Base-by-base conservation (phyloP, 2,329 filamentous ascomycete species). In the Alternaria rosae region DNA sequence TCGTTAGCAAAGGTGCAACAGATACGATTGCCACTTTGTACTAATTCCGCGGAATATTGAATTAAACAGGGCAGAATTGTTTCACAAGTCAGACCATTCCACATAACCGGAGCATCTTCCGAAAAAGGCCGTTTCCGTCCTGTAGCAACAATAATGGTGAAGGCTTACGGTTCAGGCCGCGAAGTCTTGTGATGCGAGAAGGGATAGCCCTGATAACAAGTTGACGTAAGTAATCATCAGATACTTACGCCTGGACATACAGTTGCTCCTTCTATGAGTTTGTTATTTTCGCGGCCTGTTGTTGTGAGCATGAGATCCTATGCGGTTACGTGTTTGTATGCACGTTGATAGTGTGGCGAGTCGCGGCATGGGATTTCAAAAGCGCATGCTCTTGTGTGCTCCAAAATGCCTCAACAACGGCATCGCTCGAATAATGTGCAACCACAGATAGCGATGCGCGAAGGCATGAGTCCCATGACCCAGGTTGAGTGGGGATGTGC, bases 401-500 rank as follows among this genome's bases (percentile, higher is more conserved):
- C 30, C 41, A 42, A 42, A 58, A 41, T 25, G 21, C 23, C 20
- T 12, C 35, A 32, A 42, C 20, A 25, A 30, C 43, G 43, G 44
- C 54, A 52, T 8, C 15, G 50, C 41, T 41, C n/a, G 48, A 51
- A 26, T 35, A 25, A 25, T 15, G 43, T 41, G 55, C 48, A 42
- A 32, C 50, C 20, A 17, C 52, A 43, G 35, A 52, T 52, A 35
- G 45, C 55, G 21, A 51, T n/a, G 47, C 25, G 47, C 32, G 55
- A 50, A 30, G 20, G n/a, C 12, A 17, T 42, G 41, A 43, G 54
- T 54, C 48, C 47, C 48, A 47, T 42, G 42, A 45, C 20, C 54
- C 21, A 42, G 11, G 47, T 42, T 53, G 48, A 25, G 54, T 58
- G 53, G 54, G 59, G 59, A 25, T 57, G 56, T 58, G 54, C 59